Evolutionary conservation across 1,284 basidiomycete genomes (phyloP), one percentile per base, ranked within the genome.

Genomic region (Phellopilus nigrolimitatus): DNA sequence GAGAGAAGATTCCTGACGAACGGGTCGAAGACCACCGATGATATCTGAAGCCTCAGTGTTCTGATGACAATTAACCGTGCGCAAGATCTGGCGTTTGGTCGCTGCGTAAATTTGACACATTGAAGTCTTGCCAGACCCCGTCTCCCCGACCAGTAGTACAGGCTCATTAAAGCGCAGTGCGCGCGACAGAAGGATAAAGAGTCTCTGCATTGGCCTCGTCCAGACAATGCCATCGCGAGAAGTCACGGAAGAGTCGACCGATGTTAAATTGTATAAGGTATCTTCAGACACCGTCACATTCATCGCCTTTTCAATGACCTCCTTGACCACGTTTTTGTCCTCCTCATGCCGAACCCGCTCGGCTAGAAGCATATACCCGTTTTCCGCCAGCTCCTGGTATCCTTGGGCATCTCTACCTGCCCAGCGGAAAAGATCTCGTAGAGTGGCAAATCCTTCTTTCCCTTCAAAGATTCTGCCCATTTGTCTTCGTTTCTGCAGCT

Each of bases 11-110:
- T 90, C 83, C 68, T 94, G 94, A 21, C 97, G 84, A n/a, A 95
- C 72, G 2, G 97, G 97, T 31, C 97, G 80, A 61, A 98, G 81
- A 28, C 93, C 91, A 33, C 97, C 97, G 44, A 99, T 90, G 34
- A 99, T 73, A 67, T 99, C 97, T 6, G 95, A 92, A 0, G 95
- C 97, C 70, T 99, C 97, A n/a, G 95, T 99, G 64, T 98, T 99
- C 67, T 98, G 95, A 67, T 99, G 97, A 64, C 95, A 99, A 63
- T 92, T 98, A 61, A 99, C 80, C 5, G 82, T 78, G 59, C 88
- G 74, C 13, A 99, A 73, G 34, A 69, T 70, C 59, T 82, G 82
- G 27, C 70, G 70, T 22, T 82, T 72, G 3, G 83, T 82, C 42
- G 82, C 74, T 0, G 95, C 89, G 55, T 91, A 87, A 5, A 95